These are phyloP conservation scores for Babjeviella inositovora DNA, from an alignment of 805 yeast species.

Conservation along the genomic window DNA sequence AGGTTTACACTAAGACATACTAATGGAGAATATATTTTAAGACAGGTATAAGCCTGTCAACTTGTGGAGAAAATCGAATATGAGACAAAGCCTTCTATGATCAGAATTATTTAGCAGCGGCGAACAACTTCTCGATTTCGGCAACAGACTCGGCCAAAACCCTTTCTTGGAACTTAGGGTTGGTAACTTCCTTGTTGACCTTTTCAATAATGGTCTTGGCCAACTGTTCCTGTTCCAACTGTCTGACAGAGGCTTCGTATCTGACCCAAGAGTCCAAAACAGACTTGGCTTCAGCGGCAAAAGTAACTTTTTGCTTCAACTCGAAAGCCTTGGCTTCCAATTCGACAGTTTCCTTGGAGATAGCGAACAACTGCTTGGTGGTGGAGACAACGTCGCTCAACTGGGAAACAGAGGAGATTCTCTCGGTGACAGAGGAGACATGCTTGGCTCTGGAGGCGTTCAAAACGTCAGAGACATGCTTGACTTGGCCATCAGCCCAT, in stretches of 20 bases:
- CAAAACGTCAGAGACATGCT: conserved; percentile 66
- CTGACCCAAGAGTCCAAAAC: conserved; percentile 98
- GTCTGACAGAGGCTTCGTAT: conserved; percentile 93
- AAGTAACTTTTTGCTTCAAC: conserved; percentile 78
- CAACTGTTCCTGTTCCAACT: conserved; percentile 87
- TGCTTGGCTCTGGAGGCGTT: conserved; percentile 83
- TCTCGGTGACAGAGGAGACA: conserved; percentile 81
- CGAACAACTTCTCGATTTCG: conserved; percentile 80
- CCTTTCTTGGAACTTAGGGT: conserved; percentile 87
- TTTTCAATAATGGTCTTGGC: conserved; percentile 74
- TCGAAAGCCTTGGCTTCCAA: conserved; percentile 91
- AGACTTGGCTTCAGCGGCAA: conserved; percentile 82
- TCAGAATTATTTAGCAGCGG: conserved; percentile 6
- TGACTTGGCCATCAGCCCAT: conserved; percentile 80
- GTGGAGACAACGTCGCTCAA: conserved; percentile 84
- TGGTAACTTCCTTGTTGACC: conserved; percentile 70
- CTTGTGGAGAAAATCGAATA: too few relatives aligned
- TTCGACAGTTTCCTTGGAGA: conserved; percentile 93
- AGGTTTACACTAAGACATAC: too few relatives aligned
- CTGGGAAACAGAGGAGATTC: conserved; percentile 79
- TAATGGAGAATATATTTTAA: too few relatives aligned
- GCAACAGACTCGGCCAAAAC: conserved; percentile 82
- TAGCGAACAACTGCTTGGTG: conserved; percentile 82
- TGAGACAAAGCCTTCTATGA: too few relatives aligned
- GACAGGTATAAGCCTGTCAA: too few relatives aligned